Evolutionary conservation across 2,329 filamentous ascomycete species (phyloP).

Genomic region (Fusarium falciforme): DNA sequence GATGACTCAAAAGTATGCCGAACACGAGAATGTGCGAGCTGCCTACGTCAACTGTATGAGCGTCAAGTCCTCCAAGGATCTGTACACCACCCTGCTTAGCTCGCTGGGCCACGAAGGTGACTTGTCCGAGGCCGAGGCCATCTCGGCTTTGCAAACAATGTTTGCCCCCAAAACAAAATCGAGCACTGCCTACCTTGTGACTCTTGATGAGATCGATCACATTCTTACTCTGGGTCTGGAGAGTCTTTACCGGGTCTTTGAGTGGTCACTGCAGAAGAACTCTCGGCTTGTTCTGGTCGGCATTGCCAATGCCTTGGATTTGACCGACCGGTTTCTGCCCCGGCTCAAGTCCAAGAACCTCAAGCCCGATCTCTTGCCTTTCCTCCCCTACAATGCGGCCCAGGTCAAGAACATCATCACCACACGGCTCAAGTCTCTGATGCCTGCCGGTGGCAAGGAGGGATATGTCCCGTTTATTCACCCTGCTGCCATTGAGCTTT

Average conservation of each 20-base stretch:
- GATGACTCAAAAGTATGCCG: constrained; percentile 71
- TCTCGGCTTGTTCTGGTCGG: constrained; percentile 88
- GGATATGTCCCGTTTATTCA: constrained; percentile 88
- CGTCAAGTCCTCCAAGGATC: constrained; percentile 86
- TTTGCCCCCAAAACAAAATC: constrained; percentile 73
- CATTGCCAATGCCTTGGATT: constrained; percentile 94
- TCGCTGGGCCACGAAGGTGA: constrained; percentile 71
- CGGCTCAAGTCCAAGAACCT: constrained; percentile 92
- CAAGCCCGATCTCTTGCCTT: constrained; percentile 89
- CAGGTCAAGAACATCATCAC: constrained; percentile 92
- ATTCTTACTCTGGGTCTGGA: constrained; percentile 89
- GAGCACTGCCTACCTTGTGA: constrained; percentile 78
- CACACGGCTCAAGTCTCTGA: constrained; percentile 80
- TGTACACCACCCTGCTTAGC: constrained; percentile 83
- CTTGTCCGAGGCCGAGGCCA: constrained; percentile 73
- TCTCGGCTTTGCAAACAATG: constrained; percentile 74
- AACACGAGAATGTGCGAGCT: constrained; percentile 68
- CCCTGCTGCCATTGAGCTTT: constrained; percentile 91
- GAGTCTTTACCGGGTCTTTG: constrained; percentile 92
- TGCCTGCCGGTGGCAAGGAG: constrained; percentile 64
- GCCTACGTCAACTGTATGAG: constrained; percentile 98
- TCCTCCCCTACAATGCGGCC: constrained; percentile 88
- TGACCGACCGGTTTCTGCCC: constrained; percentile 94
- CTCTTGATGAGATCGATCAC: constrained; percentile 95
- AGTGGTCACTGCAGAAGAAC: constrained; percentile 88